phyloP scores from a whole-genome alignment of 192 early-diverging fungal species.

The Coemansia nantahalensis region DNA sequence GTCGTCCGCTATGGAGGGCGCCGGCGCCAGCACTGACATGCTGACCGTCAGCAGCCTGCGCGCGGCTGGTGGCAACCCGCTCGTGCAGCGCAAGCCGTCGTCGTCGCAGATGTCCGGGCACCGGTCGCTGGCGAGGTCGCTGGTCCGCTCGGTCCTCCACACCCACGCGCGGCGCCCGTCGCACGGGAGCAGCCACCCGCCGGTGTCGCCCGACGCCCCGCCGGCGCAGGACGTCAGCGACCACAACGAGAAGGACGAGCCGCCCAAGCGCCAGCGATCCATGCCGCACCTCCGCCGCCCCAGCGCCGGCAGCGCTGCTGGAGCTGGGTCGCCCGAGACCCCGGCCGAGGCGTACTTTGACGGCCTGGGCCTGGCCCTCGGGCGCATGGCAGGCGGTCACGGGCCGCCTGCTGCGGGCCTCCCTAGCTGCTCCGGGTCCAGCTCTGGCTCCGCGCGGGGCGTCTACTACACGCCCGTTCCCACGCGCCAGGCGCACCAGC shows the following conservation, averaged over 20 bases:
- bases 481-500: slow-evolving; percentile 27
- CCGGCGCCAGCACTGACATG: slow-evolving; percentile 4
- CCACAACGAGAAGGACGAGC: not conserved
- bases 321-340: slow-evolving; percentile 10
- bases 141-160: slow-evolving; percentile 41
- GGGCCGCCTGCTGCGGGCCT: slow-evolving; percentile 2
- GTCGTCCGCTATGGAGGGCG: slow-evolving; percentile 17
- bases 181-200: slow-evolving; percentile 21
- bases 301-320: slow-evolving; percentile 18
- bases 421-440: slow-evolving; percentile 3
- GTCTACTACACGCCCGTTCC: slow-evolving; percentile 41
- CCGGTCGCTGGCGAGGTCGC: slow-evolving; percentile 40
- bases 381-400: slow-evolving; percentile 6
- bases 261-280: slow-evolving; percentile 44
- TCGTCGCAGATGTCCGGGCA: slow-evolving; percentile 37
- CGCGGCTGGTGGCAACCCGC: not conserved
- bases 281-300: slow-evolving; percentile 45
- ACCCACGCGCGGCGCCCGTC: slow-evolving; percentile 21
- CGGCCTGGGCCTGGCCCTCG: slow-evolving; percentile 8
- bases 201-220: too few relatives aligned
- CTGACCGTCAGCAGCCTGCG: slow-evolving; percentile 7
- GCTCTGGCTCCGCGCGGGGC: too few relatives aligned
- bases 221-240: too few relatives aligned
- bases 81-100: slow-evolving; percentile 1
- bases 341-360: slow-evolving; percentile 44